Conservation (phyloP, 805 yeast genomes). For the Suhomyces sp. region DNA sequence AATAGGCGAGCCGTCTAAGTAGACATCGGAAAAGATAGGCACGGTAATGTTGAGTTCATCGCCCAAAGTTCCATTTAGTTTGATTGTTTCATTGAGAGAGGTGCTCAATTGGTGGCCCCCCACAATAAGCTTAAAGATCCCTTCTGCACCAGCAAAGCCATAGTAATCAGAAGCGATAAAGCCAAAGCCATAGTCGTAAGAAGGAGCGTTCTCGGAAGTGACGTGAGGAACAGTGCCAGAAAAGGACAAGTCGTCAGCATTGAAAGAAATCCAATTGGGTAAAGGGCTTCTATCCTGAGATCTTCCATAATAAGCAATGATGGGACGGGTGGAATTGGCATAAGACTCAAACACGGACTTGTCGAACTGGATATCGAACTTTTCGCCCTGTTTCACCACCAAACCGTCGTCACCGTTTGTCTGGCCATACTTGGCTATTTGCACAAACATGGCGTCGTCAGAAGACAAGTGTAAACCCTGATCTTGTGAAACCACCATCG, state of each 20-base stretch:
- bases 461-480: constrained; percentile 52
- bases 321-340: constrained; percentile 42
- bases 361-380: constrained; percentile 64
- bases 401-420: constrained; percentile 77
- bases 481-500: constrained; percentile 57
- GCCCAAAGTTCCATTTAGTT: constrained; percentile 67
- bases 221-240: constrained; percentile 87
- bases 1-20: constrained; percentile 58
- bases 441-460: constrained; percentile 43
- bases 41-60: constrained; percentile 51
- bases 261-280: constrained; percentile 85
- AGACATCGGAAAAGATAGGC: constrained; percentile 61
- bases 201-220: constrained; percentile 86
- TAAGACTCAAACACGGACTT: constrained; percentile 52
- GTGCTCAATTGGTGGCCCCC: constrained; percentile 88
- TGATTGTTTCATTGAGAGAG: constrained; percentile 50
- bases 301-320: constrained; percentile 74
- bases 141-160: constrained; percentile 71
- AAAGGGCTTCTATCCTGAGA: constrained; percentile 81
- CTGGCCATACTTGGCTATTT: constrained; percentile 61
- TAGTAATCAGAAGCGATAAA: constrained; percentile 76
- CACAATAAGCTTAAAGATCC: constrained; percentile 67
- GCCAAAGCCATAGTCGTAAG: constrained; percentile 62
- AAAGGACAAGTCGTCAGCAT: constrained; percentile 59
- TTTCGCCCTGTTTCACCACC: constrained; percentile 66